Conservation (phyloP, 108 stramenopile species). For the Skeletonema potamos region DNA sequence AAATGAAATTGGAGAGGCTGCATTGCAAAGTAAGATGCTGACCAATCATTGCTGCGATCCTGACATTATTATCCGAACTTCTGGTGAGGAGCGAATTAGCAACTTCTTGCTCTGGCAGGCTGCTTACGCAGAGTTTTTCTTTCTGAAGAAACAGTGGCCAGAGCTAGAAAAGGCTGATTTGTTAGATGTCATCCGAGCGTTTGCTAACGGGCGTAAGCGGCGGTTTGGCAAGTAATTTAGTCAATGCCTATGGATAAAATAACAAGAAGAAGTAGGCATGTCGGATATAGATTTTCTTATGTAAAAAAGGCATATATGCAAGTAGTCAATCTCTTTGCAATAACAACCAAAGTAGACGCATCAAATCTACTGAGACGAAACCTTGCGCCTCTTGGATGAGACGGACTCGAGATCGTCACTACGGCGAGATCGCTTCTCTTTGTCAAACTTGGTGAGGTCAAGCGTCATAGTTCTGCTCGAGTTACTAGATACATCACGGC, state of each 20-base stretch:
- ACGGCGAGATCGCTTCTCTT: conserved; percentile 7
- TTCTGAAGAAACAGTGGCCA: conserved; percentile 94
- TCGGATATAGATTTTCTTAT: neutral
- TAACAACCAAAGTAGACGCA: neutral
- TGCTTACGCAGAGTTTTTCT: conserved; percentile 95
- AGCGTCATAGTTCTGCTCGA: conserved; percentile 81
- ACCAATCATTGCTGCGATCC: conserved; percentile 71
- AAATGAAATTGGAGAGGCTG: conserved; percentile 55
- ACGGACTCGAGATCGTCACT: neutral
- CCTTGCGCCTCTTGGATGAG: conserved; percentile 1
- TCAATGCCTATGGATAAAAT: neutral
- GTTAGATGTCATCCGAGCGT: conserved; percentile 54
- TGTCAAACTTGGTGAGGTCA: conserved; percentile 80
- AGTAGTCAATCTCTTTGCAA: neutral
- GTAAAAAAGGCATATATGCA: neutral
- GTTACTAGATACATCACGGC: conserved; percentile 84
- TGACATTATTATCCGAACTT: conserved; percentile 93
- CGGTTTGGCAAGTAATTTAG: conserved; percentile 75
- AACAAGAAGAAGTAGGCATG: neutral
- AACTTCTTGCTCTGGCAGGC: conserved; percentile 96
- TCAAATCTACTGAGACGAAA: neutral
- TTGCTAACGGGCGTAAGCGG: conserved; percentile 69
- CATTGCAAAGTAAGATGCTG: conserved; percentile 50
- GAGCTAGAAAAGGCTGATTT: conserved; percentile 70
- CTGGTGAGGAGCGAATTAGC: conserved; percentile 92